phyloP scores from a whole-genome alignment of 371 early-diverging fungal genomes.

The Mortierella sp. region DNA sequence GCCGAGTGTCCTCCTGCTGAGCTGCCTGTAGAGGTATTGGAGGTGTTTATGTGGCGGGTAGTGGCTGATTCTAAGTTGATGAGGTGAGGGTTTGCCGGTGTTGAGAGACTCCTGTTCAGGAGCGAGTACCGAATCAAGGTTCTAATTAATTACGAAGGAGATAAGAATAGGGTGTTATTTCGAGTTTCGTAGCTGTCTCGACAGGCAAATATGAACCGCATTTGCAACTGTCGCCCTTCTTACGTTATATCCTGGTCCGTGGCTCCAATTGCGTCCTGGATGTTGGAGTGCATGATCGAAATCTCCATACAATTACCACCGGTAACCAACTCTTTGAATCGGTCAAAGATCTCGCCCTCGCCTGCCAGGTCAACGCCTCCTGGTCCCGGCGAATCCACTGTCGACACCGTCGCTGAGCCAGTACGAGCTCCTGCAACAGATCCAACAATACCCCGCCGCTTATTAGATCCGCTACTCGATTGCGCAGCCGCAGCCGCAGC shows the following conservation, averaged over 20 bases:
- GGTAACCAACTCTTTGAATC: conserved; percentile 34
- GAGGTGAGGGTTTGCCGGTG: conserved; percentile 54
- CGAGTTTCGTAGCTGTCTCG: not conserved
- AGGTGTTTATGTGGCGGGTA: conserved; percentile 2
- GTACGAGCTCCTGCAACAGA: not conserved
- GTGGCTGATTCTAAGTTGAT: conserved; percentile 34
- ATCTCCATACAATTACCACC: conserved; percentile 44
- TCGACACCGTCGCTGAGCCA: not conserved
- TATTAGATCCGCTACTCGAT: not conserved
- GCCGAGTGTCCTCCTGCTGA: conserved; percentile 28
- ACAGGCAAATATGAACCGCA: no score
- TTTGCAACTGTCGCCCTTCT: not conserved
- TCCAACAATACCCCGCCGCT: not conserved
- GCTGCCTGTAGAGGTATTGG: not conserved
- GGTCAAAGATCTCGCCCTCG: conserved; percentile 33
- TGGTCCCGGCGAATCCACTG: not conserved
- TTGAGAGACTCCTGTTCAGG: conserved; percentile 39
- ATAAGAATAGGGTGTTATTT: not conserved
- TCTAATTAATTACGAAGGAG: conserved; percentile 7
- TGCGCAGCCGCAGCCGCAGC: not conserved
- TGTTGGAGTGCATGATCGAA: conserved; percentile 48
- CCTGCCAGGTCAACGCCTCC: not conserved
- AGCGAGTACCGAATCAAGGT: conserved; percentile 47
- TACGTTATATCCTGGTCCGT: conserved; percentile 55
- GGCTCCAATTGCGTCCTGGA: conserved; percentile 38